Base-by-base conservation (phyloP, 768 basidiomycete genomes). In the Mycena metata region DNA sequence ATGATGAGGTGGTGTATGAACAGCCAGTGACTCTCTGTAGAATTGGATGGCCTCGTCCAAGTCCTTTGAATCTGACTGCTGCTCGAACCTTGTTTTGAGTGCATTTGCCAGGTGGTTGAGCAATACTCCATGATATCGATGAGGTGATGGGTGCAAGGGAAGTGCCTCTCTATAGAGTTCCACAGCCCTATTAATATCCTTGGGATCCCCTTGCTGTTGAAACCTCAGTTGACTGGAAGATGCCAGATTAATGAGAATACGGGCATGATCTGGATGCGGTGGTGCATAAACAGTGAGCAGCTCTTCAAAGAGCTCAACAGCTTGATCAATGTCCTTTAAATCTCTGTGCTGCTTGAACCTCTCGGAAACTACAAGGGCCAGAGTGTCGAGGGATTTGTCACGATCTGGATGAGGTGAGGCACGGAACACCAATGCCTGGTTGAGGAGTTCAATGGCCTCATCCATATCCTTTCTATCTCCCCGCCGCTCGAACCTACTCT, bases 261-360 rank as follows among this genome's bases (percentile, higher is more conserved):
- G 1, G 7, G 39, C 6, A 4, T 58, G 39, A 15, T n/a, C 19
- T 17, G 69, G 56, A 33, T 74, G 56, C 17, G 52, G 30, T 21
- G 73, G 16, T 3, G 74, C 70, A 36, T 72, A 71, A 13, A 73
- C 54, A n/a, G 74, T 72, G n/a, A 77, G 73, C 36, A 77, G 76
- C 11, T 64, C n/a, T 36, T 63, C 33, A 21, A 19, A 9, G 21
- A 75, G 75, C 4, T 69, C 66, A 43, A 81, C 71, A 49, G 79
- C 73, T 5, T 72, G 47, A 21, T 77, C 73, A 12, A 79, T 67
- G 21, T 76, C 78, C 30, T 65, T 66, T n/a, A 39, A 51, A 21
- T 72, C 73, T 13, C 79, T 76, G 72, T 73, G 77, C 9, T 76
- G 75, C 24, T 76, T 57, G 59, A 74, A 66, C 19, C 79, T 74